phyloP scores from a whole-genome alignment of 345 rosid genomes.

The Combretum micranthum region DNA sequence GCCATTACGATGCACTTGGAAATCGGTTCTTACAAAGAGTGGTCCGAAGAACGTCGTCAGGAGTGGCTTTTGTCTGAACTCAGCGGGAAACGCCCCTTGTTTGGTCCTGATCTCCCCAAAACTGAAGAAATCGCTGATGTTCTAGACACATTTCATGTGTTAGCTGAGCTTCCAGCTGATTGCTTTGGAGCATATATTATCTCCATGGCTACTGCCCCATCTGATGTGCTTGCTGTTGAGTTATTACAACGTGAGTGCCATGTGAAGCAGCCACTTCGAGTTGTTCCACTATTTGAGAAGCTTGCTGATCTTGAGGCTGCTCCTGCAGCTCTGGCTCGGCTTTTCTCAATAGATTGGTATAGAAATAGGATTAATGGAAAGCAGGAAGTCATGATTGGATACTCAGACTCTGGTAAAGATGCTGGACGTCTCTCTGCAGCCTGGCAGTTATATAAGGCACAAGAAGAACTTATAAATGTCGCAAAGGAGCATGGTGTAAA shows the following conservation, averaged over 20 bases:
- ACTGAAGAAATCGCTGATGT: slow-evolving; percentile 93
- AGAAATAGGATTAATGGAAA: slow-evolving; percentile 80
- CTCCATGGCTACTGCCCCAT: slow-evolving; percentile 96
- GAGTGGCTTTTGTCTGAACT: slow-evolving; percentile 95
- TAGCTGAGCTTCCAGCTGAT: slow-evolving; percentile 84
- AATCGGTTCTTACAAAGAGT: slow-evolving; percentile 78
- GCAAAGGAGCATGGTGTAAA: slow-evolving; percentile 81
- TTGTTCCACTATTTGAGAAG: slow-evolving; percentile 97
- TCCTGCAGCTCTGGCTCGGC: slow-evolving; percentile 88
- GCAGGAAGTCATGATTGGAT: slow-evolving; percentile 99
- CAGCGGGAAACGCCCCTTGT: slow-evolving; percentile 82
- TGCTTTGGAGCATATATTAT: slow-evolving; percentile 92
- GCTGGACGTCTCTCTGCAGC: slow-evolving; percentile 97
- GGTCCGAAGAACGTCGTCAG: slow-evolving; percentile 80
- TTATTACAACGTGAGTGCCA: slow-evolving; percentile 94
- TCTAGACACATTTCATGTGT: slow-evolving; percentile 70
- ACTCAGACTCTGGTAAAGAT: slow-evolving; percentile 97
- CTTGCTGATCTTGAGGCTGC: slow-evolving; percentile 97
- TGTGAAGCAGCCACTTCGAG: slow-evolving; percentile 82
- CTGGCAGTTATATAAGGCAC: slow-evolving; percentile 97
- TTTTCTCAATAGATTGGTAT: slow-evolving; percentile 94
- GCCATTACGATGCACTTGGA: slow-evolving; percentile 84
- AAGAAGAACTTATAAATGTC: slow-evolving; percentile 90
- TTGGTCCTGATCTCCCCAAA: slow-evolving; percentile 91
- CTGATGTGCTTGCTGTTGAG: slow-evolving; percentile 97